Percentiles rank a stretch among this genome's conserved stretches.
phyloP scores from a whole-genome alignment of 192 early-diverging fungal genomes.

The Haplosporangium gracile region DNA sequence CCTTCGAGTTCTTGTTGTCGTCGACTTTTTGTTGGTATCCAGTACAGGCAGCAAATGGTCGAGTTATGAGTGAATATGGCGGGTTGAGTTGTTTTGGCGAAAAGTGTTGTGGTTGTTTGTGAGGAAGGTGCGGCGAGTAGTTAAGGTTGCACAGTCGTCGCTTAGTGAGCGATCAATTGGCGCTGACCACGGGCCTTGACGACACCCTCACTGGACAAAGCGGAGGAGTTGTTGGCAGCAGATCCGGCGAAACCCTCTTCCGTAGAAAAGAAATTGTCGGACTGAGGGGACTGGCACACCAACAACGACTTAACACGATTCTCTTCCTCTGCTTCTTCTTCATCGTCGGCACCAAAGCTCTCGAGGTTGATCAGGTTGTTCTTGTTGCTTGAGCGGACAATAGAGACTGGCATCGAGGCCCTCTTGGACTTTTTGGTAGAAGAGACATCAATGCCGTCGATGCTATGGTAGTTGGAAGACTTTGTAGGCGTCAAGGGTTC shows the following conservation, averaged over 20 bases:
- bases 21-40: too few species aligned
- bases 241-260: not conserved
- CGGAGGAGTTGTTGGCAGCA: not conserved
- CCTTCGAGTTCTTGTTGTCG: not conserved
- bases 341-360: not conserved
- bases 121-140: too few species aligned
- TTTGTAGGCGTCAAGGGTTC: conserved; percentile 39
- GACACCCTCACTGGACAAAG: not conserved
- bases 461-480: conserved; percentile 31
- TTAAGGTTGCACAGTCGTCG: not conserved
- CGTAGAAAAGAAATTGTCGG: conserved; percentile 29
- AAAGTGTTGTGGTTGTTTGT: not conserved
- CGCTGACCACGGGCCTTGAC: conserved; percentile 29
- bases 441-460: not conserved
- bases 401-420: not conserved
- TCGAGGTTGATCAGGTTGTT: conserved; percentile 13
- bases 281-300: conserved; percentile 31
- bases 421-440: not conserved
- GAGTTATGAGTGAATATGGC: not conserved
- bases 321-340: not conserved
- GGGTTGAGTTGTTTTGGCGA: not conserved
- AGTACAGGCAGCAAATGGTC: too few species aligned
- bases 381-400: conserved; percentile 8
- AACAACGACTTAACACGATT: not conserved
- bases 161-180: conserved; percentile 43